Percentiles rank a stretch among this genome's conserved stretches.
phyloP scores from a whole-genome alignment of 2,329 filamentous ascomycete species.

The Cercospora sesami region DNA sequence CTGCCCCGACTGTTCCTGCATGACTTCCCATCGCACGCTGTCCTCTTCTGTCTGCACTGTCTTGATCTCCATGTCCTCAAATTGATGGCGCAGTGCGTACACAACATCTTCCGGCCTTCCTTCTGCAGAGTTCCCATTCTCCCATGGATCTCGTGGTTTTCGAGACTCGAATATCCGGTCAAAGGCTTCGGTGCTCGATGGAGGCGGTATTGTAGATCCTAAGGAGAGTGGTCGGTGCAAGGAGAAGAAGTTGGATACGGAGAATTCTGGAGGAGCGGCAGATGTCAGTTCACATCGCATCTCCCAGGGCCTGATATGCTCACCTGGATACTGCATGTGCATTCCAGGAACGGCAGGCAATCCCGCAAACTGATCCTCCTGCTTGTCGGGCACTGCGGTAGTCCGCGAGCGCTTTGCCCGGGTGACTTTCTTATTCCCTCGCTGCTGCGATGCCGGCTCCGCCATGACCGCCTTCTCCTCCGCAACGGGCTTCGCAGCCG shows the following conservation, averaged over 20 bases:
- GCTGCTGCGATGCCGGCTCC: conserved; percentile 24
- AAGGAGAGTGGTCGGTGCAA: conserved; percentile 92
- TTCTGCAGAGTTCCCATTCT: conserved; percentile 49
- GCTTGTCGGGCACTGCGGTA: conserved; percentile 21
- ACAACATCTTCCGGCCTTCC: conserved; percentile 43
- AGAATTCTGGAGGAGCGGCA: conserved; percentile 63
- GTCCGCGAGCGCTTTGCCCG: conserved; percentile 23
- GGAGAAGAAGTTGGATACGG: conserved; percentile 90
- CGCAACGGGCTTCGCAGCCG: conserved; percentile 30
- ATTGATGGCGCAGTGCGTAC: conserved; percentile 48
- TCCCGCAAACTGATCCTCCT: conserved; percentile 51
- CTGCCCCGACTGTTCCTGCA: conserved; percentile 39
- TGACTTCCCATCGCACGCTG: conserved; percentile 41
- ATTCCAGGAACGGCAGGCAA: conserved; percentile 75
- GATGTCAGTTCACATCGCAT: conserved; percentile 6
- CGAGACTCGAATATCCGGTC: conserved; percentile 73
- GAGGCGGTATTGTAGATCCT: conserved; percentile 73
- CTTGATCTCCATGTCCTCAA: conserved; percentile 40
- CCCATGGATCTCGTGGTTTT: conserved; percentile 49
- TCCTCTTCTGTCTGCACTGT: conserved; percentile 36
- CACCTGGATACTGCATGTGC: conserved; percentile 40
- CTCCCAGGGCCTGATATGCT: neutral
- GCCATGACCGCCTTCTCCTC: conserved; percentile 19
- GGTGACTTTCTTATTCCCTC: conserved; percentile 24
- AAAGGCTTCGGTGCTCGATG: conserved; percentile 72